A percentile compares a stretch with the other conserved stretches of the same genome.
These are phyloP conservation scores for Ormosia semicastrata DNA, from an alignment of 306 rosid species.

Conservation along the genomic window DNA sequence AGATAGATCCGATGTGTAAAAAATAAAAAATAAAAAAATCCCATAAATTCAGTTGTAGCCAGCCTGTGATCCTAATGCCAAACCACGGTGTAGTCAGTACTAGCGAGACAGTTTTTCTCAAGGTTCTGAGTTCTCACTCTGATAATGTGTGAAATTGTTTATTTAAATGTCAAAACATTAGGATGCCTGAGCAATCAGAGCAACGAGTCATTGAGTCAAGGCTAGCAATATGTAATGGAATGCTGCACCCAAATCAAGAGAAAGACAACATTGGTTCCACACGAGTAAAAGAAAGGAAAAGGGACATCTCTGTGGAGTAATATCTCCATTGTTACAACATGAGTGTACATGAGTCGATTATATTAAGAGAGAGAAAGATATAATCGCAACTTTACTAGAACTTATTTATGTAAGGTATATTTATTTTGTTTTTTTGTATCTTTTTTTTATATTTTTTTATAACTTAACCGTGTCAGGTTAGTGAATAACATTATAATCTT, in stretches of 20 bases:
- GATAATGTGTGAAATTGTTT: background rate
- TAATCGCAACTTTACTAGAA: no score
- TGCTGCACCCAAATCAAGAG: slow-evolving; percentile 34
- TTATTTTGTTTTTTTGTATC: no score
- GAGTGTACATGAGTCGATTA: no score
- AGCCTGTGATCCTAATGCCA: slow-evolving; percentile 10
- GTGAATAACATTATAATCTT: no score
- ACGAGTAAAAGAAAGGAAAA: background rate
- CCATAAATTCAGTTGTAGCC: background rate
- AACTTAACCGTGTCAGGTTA: no score
- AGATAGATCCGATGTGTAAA: background rate
- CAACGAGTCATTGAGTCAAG: background rate
- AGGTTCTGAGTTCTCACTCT: background rate
- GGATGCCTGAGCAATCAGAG: background rate
- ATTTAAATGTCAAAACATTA: slow-evolving; percentile 1
- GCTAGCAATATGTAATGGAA: slow-evolving; percentile 6
- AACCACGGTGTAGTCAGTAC: slow-evolving; percentile 1
- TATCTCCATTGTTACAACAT: no score
- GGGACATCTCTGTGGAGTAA: background rate
- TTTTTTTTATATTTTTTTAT: no score
- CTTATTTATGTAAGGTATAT: no score
- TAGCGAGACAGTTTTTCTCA: slow-evolving; percentile 25
- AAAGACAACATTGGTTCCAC: slow-evolving; percentile 21
- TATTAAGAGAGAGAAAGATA: no score
- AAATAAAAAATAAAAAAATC: background rate